Evolutionary conservation across 2,329 filamentous ascomycete species (phyloP).

Genomic region (Microcyclospora tardicrescens): DNA sequence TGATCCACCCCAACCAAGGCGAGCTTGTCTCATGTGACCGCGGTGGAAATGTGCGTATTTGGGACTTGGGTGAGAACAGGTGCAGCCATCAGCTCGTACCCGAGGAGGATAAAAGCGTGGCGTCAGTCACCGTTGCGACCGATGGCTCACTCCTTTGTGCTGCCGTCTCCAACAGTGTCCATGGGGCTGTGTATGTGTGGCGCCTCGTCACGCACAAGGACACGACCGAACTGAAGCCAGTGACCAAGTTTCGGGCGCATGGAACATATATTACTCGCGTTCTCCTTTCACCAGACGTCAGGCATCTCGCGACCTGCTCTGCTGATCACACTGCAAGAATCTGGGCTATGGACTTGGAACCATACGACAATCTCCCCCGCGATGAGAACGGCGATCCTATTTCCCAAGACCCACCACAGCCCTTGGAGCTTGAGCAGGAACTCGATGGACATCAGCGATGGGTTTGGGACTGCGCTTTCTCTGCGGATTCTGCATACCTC

Average conservation of each 20-base stretch:
- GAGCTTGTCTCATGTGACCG: constrained; percentile 96
- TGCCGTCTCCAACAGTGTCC: constrained; percentile 56
- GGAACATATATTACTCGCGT: constrained; percentile 88
- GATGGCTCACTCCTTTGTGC: constrained; percentile 88
- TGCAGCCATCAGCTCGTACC: constrained; percentile 94
- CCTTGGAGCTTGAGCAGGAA: constrained; percentile 71
- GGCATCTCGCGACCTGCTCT: constrained; percentile 85
- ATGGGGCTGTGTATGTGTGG: constrained; percentile 98
- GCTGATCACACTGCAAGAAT: constrained; percentile 93
- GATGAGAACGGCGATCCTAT: constrained; percentile 8
- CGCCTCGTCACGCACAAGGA: constrained; percentile 75
- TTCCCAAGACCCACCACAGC: constrained; percentile 34
- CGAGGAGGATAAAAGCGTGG: constrained; percentile 85
- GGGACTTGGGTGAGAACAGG: constrained; percentile 94
- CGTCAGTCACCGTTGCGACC: constrained; percentile 89
- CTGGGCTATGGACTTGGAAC: constrained; percentile 71
- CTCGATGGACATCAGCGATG: constrained; percentile 84
- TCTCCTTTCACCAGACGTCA: constrained; percentile 82
- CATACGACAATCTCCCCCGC: constrained; percentile 2
- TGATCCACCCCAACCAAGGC: constrained; percentile 98
- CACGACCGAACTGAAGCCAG: constrained; percentile 68
- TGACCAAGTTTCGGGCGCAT: constrained; percentile 82
- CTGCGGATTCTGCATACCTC: constrained; percentile 80
- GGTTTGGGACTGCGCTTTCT: constrained; percentile 97
- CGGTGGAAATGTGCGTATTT: constrained; percentile 81